Conservation (phyloP, 2,329 filamentous ascomycete genomes). For the Sporothrix phasma region DNA sequence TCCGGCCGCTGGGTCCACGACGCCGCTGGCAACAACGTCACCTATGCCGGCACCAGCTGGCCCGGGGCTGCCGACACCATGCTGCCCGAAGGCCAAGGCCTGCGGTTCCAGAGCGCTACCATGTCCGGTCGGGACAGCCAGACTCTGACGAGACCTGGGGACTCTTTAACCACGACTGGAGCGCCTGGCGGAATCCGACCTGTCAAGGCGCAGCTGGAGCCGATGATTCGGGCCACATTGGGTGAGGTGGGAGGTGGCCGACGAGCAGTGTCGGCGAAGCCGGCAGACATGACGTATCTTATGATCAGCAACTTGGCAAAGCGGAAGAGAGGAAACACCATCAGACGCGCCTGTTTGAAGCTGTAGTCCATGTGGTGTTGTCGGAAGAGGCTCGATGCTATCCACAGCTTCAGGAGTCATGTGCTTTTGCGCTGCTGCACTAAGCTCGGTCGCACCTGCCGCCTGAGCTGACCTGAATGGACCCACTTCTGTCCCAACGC, state of each 20-base stretch:
- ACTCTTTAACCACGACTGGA: slow-evolving; percentile 44
- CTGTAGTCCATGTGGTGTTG: background rate
- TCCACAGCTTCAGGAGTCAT: background rate
- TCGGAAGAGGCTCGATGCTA: background rate
- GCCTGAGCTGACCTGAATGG: background rate
- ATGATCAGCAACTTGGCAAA: no score
- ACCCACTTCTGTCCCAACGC: slow-evolving; percentile 5
- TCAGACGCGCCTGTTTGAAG: no score
- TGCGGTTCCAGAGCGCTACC: slow-evolving; percentile 54
- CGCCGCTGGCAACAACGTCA: slow-evolving; percentile 33
- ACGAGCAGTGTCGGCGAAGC: slow-evolving; percentile 9
- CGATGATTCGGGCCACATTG: slow-evolving; percentile 29
- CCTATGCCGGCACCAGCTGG: slow-evolving; percentile 51
- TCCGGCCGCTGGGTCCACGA: slow-evolving; percentile 35
- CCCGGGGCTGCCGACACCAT: slow-evolving; percentile 52
- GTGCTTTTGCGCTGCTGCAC: background rate
- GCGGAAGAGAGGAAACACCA: no score
- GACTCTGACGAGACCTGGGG: slow-evolving; percentile 51
- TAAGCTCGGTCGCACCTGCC: background rate
- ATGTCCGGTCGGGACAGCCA: slow-evolving; percentile 41
- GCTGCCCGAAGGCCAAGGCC: slow-evolving; percentile 54
- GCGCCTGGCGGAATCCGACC: slow-evolving; percentile 35
- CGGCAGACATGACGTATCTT: no score
- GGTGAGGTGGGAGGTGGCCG: background rate
- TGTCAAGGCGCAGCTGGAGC: slow-evolving; percentile 34